Evolutionary conservation across 139 green algal genomes (phyloP).

Genomic region (Micractinium sp.): DNA sequence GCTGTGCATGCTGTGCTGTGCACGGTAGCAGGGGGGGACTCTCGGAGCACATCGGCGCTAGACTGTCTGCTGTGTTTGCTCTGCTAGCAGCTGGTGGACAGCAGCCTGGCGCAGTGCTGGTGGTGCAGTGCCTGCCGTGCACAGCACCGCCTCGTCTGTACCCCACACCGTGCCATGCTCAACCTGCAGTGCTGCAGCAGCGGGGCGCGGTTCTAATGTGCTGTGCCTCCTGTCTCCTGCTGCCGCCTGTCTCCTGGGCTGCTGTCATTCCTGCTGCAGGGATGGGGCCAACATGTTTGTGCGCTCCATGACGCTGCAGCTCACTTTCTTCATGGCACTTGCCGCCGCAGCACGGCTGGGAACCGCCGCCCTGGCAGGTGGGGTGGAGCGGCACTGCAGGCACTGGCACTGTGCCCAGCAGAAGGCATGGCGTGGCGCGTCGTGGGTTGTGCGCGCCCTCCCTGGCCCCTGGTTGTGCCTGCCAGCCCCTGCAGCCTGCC

Average conservation of each 20-base stretch:
- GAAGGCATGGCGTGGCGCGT: too few relatives aligned
- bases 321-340: constrained; percentile 69
- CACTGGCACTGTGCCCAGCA: too few relatives aligned
- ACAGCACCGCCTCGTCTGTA: too few relatives aligned
- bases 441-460: too few relatives aligned
- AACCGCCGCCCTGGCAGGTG: constrained; percentile 41
- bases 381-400: too few relatives aligned
- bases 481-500: neutral
- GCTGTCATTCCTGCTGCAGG: constrained; percentile 38
- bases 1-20: neutral
- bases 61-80: too few relatives aligned
- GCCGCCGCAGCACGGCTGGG: constrained; percentile 53
- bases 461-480: neutral
- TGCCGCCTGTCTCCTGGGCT: neutral
- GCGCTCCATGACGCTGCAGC: constrained; percentile 57
- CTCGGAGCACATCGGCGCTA: too few relatives aligned
- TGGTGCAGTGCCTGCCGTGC: too few relatives aligned
- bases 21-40: too few relatives aligned
- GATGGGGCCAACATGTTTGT: constrained; percentile 73
- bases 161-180: too few relatives aligned
- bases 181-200: too few relatives aligned
- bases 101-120: neutral
- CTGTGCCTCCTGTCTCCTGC: neutral
- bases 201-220: too few relatives aligned
- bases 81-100: neutral